These are phyloP conservation scores for Brassica hybrid DNA, from an alignment of 441 rosid species.

Conservation along the genomic window DNA sequence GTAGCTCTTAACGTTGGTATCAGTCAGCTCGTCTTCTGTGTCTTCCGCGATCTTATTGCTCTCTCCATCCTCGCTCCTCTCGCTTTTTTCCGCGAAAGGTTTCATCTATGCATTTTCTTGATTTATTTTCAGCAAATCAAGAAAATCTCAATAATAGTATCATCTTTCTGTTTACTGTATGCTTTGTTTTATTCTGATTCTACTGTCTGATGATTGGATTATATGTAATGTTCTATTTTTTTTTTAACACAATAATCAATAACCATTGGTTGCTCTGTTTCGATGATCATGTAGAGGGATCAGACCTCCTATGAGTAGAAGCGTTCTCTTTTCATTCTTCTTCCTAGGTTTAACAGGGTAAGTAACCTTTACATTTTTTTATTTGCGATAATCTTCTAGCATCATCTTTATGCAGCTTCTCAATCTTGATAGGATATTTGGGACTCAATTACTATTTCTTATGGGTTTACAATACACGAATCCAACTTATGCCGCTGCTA, in stretches of 20 bases:
- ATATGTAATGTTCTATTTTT: slow-evolving; percentile 4
- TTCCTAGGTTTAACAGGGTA: slow-evolving; percentile 94
- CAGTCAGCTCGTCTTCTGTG: slow-evolving; percentile 92
- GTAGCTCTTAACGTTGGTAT: slow-evolving; percentile 93
- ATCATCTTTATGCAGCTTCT: slow-evolving; percentile 7
- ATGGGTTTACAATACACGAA: slow-evolving; percentile 90
- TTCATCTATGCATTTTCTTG: not conserved
- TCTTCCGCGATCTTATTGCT: slow-evolving; percentile 88
- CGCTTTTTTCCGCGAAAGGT: slow-evolving; percentile 88
- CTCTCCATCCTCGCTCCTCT: slow-evolving; percentile 85
- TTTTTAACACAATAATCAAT: not conserved
- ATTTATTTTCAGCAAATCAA: not conserved
- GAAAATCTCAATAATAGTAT: not conserved
- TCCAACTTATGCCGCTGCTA: slow-evolving; percentile 97
- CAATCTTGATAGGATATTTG: slow-evolving; percentile 76
- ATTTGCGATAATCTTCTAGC: not conserved
- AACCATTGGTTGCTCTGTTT: not conserved
- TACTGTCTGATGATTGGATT: not conserved
- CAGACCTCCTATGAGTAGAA: slow-evolving; percentile 74
- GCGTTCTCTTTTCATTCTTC: slow-evolving; percentile 65
- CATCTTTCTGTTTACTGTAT: slow-evolving; percentile 4
- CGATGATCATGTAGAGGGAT: slow-evolving; percentile 56
- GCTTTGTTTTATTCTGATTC: not conserved
- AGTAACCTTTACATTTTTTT: slow-evolving; percentile 22
- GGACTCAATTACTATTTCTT: slow-evolving; percentile 93